A percentile compares a stretch with the other conserved stretches of the same genome.
Evolutionary conservation across 179 eudicot genomes (phyloP).

Genomic region (Beta lomatogona): DNA sequence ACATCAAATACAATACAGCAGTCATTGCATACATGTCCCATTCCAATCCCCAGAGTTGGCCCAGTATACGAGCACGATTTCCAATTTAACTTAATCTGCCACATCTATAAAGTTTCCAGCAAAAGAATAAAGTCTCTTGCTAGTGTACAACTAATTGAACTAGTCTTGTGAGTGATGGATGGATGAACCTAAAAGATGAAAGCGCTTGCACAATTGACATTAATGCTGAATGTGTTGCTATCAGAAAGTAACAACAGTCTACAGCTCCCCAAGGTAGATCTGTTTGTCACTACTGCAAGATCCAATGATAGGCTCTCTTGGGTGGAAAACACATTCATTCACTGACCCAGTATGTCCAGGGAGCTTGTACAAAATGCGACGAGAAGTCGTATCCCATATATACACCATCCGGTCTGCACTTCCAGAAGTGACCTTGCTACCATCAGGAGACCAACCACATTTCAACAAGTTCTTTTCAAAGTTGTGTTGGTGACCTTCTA

Average conservation of each 20-base stretch:
- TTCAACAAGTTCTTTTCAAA: conserved; percentile 92
- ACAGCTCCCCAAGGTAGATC: conserved; percentile 85
- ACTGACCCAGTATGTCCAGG: conserved; percentile 97
- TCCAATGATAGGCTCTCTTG: conserved; percentile 80
- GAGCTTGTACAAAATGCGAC: conserved; percentile 86
- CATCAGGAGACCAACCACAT: conserved; percentile 97
- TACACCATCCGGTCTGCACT: conserved; percentile 96
- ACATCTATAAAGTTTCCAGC: background rate
- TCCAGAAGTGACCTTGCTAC: conserved; percentile 94
- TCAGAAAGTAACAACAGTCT: conserved; percentile 10
- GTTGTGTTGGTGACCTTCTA: conserved; percentile 96
- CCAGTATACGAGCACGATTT: background rate
- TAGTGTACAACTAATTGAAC: background rate
- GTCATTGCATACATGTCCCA: background rate
- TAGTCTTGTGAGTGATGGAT: background rate
- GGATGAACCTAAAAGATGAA: conserved; percentile 5
- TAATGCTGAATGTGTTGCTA: background rate
- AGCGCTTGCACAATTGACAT: background rate
- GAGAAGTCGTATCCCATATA: conserved; percentile 92
- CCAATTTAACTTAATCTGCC: background rate
- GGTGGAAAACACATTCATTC: conserved; percentile 89
- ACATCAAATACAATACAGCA: background rate
- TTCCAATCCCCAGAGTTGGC: background rate
- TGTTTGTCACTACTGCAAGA: conserved; percentile 98
- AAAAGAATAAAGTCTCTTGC: background rate